Conservation (phyloP, 495 filamentous ascomycete species). For the Aspergillus olivimuriae region DNA sequence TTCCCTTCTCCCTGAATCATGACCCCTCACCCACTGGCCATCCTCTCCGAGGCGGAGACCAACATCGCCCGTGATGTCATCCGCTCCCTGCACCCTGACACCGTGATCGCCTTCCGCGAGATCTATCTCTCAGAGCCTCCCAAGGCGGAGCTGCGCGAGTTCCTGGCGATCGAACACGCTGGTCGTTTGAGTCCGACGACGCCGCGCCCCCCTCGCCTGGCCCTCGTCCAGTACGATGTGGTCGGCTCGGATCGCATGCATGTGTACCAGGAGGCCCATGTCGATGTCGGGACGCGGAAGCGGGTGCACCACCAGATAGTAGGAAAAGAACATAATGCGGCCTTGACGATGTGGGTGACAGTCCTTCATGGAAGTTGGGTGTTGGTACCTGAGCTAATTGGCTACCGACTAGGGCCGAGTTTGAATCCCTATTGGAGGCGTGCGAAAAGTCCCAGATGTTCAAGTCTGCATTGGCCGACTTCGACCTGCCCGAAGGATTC, state of each 20-base stretch:
- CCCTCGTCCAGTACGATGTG: conserved; percentile 62
- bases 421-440: conserved; percentile 53
- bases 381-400: too few relatives aligned
- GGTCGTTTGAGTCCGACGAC: conserved; percentile 40
- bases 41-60: conserved; percentile 42
- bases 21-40: conserved; percentile 39
- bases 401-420: conserved; percentile 60
- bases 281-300: conserved; percentile 48
- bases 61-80: conserved; percentile 43
- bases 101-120: conserved; percentile 46
- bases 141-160: conserved; percentile 40
- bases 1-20: conserved; percentile 11
- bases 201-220: conserved; percentile 49
- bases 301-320: conserved; percentile 48
- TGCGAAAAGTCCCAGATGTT: conserved; percentile 57
- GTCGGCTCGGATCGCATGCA: conserved; percentile 50
- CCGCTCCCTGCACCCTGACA: conserved; percentile 31
- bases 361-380: too few relatives aligned
- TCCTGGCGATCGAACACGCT: conserved; percentile 44
- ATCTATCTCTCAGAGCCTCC: conserved; percentile 48
- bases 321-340: conserved; percentile 53
- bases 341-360: conserved; percentile 48
- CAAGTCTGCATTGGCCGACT: conserved; percentile 51
- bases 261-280: conserved; percentile 55
- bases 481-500: conserved; percentile 57